A percentile compares a stretch with the other conserved stretches of the same genome.
These are phyloP conservation scores for Xylaria castorea DNA, from an alignment of 495 filamentous ascomycete genomes.

Conservation along the genomic window DNA sequence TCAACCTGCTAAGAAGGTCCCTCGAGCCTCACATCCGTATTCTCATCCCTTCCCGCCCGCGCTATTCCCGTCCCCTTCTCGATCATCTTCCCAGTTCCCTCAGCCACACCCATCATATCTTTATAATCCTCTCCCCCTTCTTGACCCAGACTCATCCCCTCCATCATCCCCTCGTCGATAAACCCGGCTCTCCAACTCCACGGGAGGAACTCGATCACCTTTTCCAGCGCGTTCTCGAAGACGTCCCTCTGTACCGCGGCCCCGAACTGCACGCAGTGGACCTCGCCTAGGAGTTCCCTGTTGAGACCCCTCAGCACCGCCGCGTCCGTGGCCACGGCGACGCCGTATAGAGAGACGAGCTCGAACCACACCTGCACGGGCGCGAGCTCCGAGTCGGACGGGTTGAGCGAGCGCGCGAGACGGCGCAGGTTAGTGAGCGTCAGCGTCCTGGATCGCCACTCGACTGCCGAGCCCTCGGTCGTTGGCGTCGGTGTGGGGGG, in stretches of 20 bases:
- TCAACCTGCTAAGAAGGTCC: neutral
- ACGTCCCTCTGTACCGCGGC: conserved; percentile 48
- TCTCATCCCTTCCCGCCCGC: neutral
- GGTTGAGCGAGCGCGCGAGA: conserved; percentile 47
- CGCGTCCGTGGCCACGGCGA: conserved; percentile 31
- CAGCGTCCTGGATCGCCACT: conserved; percentile 28
- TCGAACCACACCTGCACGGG: conserved; percentile 62
- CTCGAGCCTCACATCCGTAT: neutral
- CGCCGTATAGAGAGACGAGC: conserved; percentile 43
- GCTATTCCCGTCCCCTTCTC: neutral
- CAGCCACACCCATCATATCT: neutral
- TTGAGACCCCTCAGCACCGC: conserved; percentile 38
- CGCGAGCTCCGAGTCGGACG: conserved; percentile 48
- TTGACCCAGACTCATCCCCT: neutral
- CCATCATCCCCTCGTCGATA: neutral
- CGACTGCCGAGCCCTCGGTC: neutral
- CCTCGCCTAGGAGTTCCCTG: conserved; percentile 41
- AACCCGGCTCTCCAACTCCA: neutral
- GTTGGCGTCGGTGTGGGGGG: conserved; percentile 8
- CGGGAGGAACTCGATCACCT: conserved; percentile 27
- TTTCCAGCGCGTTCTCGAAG: conserved; percentile 49
- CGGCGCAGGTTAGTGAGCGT: conserved; percentile 47
- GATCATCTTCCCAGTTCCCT: neutral
- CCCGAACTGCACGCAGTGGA: conserved; percentile 51
- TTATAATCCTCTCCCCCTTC: neutral